Percentiles rank a stretch among this genome's conserved stretches.
Evolutionary conservation across 1,284 basidiomycete genomes (phyloP).

Genomic region (Sporisorium graminicola): DNA sequence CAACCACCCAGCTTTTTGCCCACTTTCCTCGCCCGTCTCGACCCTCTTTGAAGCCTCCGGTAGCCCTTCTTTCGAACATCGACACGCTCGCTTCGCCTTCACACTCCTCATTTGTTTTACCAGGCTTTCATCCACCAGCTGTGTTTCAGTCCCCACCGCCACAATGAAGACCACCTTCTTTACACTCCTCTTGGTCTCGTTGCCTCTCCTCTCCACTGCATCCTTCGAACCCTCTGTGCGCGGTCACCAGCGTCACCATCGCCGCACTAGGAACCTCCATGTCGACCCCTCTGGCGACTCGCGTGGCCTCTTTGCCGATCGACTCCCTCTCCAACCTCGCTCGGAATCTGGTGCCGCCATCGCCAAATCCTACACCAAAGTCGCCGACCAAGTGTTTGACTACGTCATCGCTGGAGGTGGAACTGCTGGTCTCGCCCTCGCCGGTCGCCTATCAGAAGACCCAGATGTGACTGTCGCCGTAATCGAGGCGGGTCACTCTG

Average conservation of each 20-base stretch:
- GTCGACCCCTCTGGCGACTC: conserved; percentile 22
- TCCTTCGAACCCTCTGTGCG: conserved; percentile 23
- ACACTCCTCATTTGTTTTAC: not conserved
- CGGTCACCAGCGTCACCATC: conserved; percentile 19
- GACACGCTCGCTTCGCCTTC: not conserved
- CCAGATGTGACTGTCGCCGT: conserved; percentile 75
- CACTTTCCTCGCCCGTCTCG: not conserved
- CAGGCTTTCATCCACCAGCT: not conserved
- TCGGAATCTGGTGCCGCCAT: conserved; percentile 34
- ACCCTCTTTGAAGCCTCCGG: conserved; percentile 20
- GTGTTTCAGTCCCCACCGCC: not conserved
- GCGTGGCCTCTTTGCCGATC: conserved; percentile 19
- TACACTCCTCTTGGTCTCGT: conserved; percentile 28
- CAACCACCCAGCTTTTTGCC: no score
- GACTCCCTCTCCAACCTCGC: conserved; percentile 17
- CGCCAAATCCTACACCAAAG: conserved; percentile 33
- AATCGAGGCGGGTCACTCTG: conserved; percentile 74
- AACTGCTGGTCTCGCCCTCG: conserved; percentile 89
- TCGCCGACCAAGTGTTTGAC: conserved; percentile 70
- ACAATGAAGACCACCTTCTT: conserved; percentile 41
- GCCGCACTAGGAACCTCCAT: conserved; percentile 14
- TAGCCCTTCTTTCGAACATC: conserved; percentile 31
- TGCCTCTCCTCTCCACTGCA: conserved; percentile 37
- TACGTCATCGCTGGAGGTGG: conserved; percentile 94
- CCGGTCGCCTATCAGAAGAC: conserved; percentile 82